Percentiles rank a stretch among this genome's conserved stretches.
Evolutionary conservation across 192 early-diverging fungal genomes (phyloP).

Genomic region (Coemansia sp.): DNA sequence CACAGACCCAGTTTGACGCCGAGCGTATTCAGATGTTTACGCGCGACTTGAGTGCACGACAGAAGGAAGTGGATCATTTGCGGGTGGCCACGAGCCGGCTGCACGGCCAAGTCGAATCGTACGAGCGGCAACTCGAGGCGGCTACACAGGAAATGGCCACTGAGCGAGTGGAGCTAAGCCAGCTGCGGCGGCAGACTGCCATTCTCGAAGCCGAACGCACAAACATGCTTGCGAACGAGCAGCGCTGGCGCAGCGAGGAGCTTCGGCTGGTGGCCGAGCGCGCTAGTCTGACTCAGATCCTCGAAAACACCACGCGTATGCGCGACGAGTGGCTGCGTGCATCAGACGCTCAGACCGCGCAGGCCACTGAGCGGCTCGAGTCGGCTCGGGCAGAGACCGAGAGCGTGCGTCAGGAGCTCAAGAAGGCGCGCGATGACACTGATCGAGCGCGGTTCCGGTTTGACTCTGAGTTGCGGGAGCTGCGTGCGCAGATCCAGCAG

Average conservation of each 20-base stretch:
- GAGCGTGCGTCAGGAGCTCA: conserved; percentile 25
- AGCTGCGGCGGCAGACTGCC: conserved; percentile 50
- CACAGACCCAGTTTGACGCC: conserved; percentile 57
- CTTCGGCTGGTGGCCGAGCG: conserved; percentile 41
- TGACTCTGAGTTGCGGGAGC: conserved; percentile 36
- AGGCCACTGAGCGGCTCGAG: conserved; percentile 30
- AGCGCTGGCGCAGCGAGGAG: conserved; percentile 44
- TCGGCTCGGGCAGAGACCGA: conserved; percentile 26
- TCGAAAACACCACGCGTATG: conserved; percentile 51
- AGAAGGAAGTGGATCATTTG: conserved; percentile 63
- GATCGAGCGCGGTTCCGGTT: conserved; percentile 31
- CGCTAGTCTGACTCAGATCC: conserved; percentile 47
- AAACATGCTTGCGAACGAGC: conserved; percentile 31
- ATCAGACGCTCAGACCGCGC: conserved; percentile 25
- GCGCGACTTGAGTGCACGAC: conserved; percentile 56
- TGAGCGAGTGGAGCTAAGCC: conserved; percentile 56
- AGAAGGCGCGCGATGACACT: conserved; percentile 23
- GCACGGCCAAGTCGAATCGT: conserved; percentile 52
- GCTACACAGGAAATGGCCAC: conserved; percentile 52
- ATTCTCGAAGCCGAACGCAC: conserved; percentile 59
- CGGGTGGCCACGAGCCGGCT: conserved; percentile 59
- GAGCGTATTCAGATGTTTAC: conserved; percentile 66
- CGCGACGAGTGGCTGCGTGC: conserved; percentile 48
- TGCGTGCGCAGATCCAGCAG: conserved; percentile 35
- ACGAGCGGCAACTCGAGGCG: conserved; percentile 64